Conservation (phyloP, 1,284 basidiomycete species). For the Ceraceosorus guamensis region DNA sequence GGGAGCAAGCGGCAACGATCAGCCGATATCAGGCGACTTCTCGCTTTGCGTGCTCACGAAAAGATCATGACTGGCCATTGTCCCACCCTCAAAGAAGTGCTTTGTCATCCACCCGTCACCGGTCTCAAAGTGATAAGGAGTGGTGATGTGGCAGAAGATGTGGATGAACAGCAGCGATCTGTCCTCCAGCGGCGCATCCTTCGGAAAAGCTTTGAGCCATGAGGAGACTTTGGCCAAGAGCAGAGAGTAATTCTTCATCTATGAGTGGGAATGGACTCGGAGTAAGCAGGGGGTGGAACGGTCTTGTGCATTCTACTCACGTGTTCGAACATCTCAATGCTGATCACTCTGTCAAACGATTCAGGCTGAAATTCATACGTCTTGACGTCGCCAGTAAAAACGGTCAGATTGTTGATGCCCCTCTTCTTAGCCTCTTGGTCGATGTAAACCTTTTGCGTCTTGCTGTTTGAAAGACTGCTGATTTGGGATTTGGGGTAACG, state of each 20-base stretch:
- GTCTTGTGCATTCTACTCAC: slow-evolving; percentile 52
- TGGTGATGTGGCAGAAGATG: slow-evolving; percentile 61
- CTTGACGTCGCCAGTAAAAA: slow-evolving; percentile 66
- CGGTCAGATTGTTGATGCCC: slow-evolving; percentile 59
- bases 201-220: slow-evolving; percentile 58
- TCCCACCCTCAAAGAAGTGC: slow-evolving; percentile 64
- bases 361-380: slow-evolving; percentile 57
- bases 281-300: neutral
- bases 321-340: slow-evolving; percentile 78
- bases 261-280: neutral
- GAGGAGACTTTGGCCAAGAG: slow-evolving; percentile 63
- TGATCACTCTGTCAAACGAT: slow-evolving; percentile 63
- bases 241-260: slow-evolving; percentile 54
- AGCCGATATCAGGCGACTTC: neutral
- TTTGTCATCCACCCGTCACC: slow-evolving; percentile 65
- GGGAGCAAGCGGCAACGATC: neutral
- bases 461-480: slow-evolving; percentile 64
- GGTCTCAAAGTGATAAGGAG: slow-evolving; percentile 65
- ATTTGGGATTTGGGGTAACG: slow-evolving; percentile 66
- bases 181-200: slow-evolving; percentile 45
- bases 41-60: slow-evolving; percentile 41
- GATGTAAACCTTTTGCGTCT: slow-evolving; percentile 65
- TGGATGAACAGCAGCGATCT: slow-evolving; percentile 62
- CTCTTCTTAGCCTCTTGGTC: slow-evolving; percentile 56
- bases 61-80: slow-evolving; percentile 54